A percentile compares a stretch with the other conserved stretches of the same genome.
Evolutionary conservation across 495 filamentous ascomycete genomes (phyloP).

Genomic region (Talaromyces liani): DNA sequence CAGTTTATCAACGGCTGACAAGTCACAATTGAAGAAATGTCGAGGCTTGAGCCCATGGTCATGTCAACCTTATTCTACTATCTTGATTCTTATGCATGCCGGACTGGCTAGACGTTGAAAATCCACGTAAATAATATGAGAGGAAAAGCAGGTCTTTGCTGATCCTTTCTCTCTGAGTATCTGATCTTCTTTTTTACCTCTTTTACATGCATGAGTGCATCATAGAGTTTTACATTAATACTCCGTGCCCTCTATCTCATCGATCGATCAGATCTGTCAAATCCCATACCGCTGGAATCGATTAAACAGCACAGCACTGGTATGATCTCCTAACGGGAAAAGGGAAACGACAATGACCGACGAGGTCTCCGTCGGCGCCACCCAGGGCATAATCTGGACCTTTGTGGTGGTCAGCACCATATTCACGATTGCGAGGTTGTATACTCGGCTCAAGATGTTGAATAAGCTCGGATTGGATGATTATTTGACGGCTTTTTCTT

Average conservation of each 20-base stretch:
- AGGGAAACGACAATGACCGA: neutral
- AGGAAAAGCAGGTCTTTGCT: neutral
- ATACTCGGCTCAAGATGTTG: conserved; percentile 4
- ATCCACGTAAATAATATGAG: neutral
- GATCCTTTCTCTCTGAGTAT: neutral
- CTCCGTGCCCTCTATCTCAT: neutral
- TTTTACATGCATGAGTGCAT: neutral
- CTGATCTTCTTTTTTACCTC: neutral
- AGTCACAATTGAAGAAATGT: neutral
- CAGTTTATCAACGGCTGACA: neutral
- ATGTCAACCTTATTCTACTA: neutral
- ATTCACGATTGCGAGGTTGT: conserved; percentile 1
- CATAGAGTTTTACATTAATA: neutral
- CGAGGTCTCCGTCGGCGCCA: neutral
- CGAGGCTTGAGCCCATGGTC: neutral
- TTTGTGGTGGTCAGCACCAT: neutral
- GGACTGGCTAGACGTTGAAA: neutral
- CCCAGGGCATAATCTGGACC: conserved; percentile 2
- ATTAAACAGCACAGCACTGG: neutral
- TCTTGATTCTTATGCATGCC: neutral
- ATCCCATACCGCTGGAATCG: neutral
- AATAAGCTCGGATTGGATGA: conserved; percentile 7
- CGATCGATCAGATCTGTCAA: conserved; percentile 2
- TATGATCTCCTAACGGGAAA: neutral
- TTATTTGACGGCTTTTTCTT: conserved; percentile 4